Conservation (phyloP, 495 filamentous ascomycete species). For the Lasiosphaeria ovina region DNA sequence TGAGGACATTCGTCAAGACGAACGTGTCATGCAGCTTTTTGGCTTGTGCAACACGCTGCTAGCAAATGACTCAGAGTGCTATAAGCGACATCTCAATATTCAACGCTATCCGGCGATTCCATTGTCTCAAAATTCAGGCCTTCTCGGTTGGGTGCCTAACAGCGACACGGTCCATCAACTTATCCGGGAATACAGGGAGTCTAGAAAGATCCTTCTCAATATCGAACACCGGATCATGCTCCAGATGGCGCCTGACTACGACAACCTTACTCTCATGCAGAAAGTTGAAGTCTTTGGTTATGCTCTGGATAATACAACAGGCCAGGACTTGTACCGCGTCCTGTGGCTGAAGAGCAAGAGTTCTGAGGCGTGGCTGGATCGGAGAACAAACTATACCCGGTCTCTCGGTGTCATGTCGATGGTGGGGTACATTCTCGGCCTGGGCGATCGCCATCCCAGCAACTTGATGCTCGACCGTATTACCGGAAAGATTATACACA, state of each 20-base stretch:
- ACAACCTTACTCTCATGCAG: slow-evolving; percentile 98
- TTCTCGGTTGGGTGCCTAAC: slow-evolving; percentile 96
- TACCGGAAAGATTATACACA: slow-evolving; percentile 94
- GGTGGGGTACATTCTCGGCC: slow-evolving; percentile 96
- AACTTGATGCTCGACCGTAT: slow-evolving; percentile 95
- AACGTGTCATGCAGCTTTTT: slow-evolving; percentile 98
- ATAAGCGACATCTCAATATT: slow-evolving; percentile 94
- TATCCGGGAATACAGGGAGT: slow-evolving; percentile 96
- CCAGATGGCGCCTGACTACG: slow-evolving; percentile 98
- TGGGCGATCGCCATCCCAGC: slow-evolving; percentile 94
- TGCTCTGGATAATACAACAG: slow-evolving; percentile 96
- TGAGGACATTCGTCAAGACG: slow-evolving; percentile 97
- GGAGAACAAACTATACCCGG: slow-evolving; percentile 95
- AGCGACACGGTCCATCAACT: slow-evolving; percentile 94
- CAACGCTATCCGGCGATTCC: slow-evolving; percentile 93
- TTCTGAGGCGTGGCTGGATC: slow-evolving; percentile 95
- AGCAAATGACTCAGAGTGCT: slow-evolving; percentile 86
- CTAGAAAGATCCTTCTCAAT: slow-evolving; percentile 92
- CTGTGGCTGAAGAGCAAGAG: slow-evolving; percentile 98
- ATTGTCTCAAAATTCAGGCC: slow-evolving; percentile 90
- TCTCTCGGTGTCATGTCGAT: slow-evolving; percentile 99
- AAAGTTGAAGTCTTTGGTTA: slow-evolving; percentile 99
- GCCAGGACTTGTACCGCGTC: slow-evolving; percentile 96
- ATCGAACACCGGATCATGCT: slow-evolving; percentile 99
- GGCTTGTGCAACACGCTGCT: slow-evolving; percentile 93